Base-by-base conservation (phyloP, 805 yeast species). In the Candida xyloterini region DNA sequence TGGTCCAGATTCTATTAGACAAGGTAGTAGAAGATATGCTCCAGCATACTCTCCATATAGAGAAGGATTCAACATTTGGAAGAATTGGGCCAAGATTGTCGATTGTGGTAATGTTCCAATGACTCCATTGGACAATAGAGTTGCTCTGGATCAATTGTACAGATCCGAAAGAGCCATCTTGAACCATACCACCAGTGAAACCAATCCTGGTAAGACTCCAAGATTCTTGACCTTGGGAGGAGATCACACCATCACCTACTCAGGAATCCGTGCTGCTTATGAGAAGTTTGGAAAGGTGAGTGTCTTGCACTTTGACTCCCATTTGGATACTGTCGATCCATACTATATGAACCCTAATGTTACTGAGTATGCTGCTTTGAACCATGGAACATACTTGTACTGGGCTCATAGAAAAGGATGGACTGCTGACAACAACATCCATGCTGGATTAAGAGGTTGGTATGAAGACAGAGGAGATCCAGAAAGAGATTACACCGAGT, bases 251-350 rank as follows among this genome's bases (percentile, higher is more conserved):
- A 59, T 77, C 27, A 66, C 78, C 1, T 63, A 77, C 22, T 70
- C 75, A 72, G 66, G 73, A 3, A 56, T 78, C 24, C 68, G 67
- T 43, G 67, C 79, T 10, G 76, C 76, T 1, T 72, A 63, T 46
- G 81, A 77, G 48, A 61, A 66, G 21, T 66, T 57, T 42, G 77
- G 76, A 1, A 62, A 65, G 29, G 39, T 78, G 7, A 69, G 76
- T 5, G 78, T 78, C n/a, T 56, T 78, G 13, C 84, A 80, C 54
- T 80, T 80, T 47, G 87, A 80, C 54, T 70, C 82, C 18, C 88
- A 81, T 56, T 69, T 81, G 30, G 88, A 81, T 59, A 80, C 87
- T 2, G 81, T 86, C 83, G 70, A 79, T 46, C 85, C 85, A 7
- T 56, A 66, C 38, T 68, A 66, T 20, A 66, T 78, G 45, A 83